Conservation (phyloP, 2,329 filamentous ascomycete species). For the Scolecobasidium constrictum region DNA sequence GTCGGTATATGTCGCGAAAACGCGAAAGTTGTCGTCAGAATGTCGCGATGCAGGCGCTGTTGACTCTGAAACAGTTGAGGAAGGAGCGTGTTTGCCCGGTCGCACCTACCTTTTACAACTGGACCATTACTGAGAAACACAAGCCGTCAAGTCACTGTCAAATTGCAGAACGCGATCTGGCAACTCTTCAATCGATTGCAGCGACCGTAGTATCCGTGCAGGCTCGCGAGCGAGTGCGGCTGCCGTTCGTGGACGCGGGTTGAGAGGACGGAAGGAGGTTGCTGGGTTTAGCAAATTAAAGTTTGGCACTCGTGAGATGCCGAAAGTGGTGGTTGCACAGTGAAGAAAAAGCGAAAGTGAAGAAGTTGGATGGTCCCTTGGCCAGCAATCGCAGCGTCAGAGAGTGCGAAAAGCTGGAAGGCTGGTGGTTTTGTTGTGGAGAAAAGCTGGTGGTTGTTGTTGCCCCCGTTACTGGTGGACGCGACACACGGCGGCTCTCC, state of each 20-base stretch:
- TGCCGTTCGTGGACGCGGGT: neutral
- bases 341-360: neutral
- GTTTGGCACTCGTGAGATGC: neutral
- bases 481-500: neutral
- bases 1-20: too few species aligned
- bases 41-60: neutral
- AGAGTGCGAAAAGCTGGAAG: neutral
- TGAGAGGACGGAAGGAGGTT: neutral
- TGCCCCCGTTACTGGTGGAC: neutral
- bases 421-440: neutral
- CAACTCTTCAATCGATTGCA: too few species aligned
- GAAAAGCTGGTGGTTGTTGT: neutral
- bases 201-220: too few species aligned
- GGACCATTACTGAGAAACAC: conserved; percentile 2
- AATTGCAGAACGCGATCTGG: too few species aligned
- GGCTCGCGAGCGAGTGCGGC: too few species aligned
- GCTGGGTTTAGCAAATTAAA: neutral
- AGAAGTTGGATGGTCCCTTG: neutral
- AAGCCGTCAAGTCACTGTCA: neutral
- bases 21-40: too few species aligned
- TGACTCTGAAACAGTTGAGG: conserved; percentile 6
- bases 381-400: too few species aligned
- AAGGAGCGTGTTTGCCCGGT: conserved; percentile 1
- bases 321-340: neutral
- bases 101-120: conserved; percentile 7